phyloP scores from a whole-genome alignment of 1,284 basidiomycete species.

The Apiotrichum gamsii region DNA sequence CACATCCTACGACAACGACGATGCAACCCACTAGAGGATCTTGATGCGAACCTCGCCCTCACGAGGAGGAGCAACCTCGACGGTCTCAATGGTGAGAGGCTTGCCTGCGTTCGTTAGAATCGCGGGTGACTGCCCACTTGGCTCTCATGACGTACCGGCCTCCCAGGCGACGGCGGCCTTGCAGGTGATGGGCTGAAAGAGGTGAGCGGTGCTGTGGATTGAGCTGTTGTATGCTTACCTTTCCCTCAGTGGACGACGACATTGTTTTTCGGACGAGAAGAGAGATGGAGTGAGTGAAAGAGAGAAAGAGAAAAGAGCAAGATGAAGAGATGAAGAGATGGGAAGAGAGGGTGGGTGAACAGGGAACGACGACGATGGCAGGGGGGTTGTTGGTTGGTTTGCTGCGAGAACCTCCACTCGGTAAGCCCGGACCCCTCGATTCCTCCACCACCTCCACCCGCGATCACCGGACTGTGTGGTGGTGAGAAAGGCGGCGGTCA shows the following conservation, averaged over 20 bases:
- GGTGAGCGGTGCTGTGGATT: background rate
- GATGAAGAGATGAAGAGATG: too few relatives aligned
- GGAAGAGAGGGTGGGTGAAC: too few relatives aligned
- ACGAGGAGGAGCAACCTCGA: constrained; percentile 86
- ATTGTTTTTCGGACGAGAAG: too few relatives aligned
- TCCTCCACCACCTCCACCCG: too few relatives aligned
- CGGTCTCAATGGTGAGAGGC: constrained; percentile 79
- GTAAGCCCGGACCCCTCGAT: too few relatives aligned
- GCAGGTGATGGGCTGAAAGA: constrained; percentile 64
- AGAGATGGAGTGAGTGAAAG: background rate
- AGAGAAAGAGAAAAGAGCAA: background rate
- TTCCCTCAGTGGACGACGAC: constrained; percentile 15
- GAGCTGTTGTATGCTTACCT: constrained; percentile 7
- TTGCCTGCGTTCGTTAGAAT: constrained; percentile 49
- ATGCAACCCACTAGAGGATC: constrained; percentile 65
- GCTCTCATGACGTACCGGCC: constrained; percentile 55
- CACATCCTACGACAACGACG: constrained; percentile 5
- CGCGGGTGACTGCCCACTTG: background rate
- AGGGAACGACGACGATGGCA: too few relatives aligned
- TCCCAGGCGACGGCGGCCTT: constrained; percentile 97
- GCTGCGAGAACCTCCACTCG: too few relatives aligned
- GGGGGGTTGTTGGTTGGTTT: too few relatives aligned
- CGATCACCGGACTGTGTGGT: too few relatives aligned
- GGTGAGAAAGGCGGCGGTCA: too few relatives aligned
- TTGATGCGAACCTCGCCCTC: constrained; percentile 89